A percentile compares a stretch with the other conserved stretches of the same genome.
phyloP scores from a whole-genome alignment of 306 rosid species.

The Dalbergia cultrata region DNA sequence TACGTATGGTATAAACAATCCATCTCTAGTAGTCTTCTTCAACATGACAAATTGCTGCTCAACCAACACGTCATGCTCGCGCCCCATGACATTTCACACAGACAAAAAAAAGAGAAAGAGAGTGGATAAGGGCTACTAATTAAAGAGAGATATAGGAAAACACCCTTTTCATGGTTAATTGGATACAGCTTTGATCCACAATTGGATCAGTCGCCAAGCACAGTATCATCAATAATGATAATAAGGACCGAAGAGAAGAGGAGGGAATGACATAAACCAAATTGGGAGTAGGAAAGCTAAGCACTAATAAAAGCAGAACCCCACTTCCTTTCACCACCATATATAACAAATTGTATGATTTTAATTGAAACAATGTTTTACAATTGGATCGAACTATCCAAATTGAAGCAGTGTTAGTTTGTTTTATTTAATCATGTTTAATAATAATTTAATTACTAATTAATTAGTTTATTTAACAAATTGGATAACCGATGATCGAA shows the following conservation, averaged over 20 bases:
- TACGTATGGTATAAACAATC: background rate
- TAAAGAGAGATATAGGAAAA: slow-evolving; percentile 21
- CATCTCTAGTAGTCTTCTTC: background rate
- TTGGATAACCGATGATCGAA: background rate
- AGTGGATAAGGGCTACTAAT: background rate
- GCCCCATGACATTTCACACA: slow-evolving; percentile 9
- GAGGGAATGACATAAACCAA: slow-evolving; percentile 11
- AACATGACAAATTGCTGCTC: slow-evolving; percentile 28
- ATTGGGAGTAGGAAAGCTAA: slow-evolving; percentile 31
- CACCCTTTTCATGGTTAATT: slow-evolving; percentile 32
- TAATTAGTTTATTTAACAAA: background rate
- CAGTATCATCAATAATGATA: slow-evolving; percentile 18
- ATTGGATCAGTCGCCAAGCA: background rate
- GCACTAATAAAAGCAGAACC: slow-evolving; percentile 49
- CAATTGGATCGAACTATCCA: background rate
- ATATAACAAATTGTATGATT: background rate
- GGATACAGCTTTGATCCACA: slow-evolving; percentile 52
- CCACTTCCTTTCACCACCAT: slow-evolving; percentile 48
- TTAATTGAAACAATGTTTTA: background rate
- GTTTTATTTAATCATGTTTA: background rate
- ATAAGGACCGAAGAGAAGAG: background rate
- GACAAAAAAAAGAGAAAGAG: background rate
- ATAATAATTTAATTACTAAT: no score
- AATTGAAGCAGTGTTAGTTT: no score
- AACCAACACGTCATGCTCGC: slow-evolving; percentile 15